Base-by-base conservation (phyloP, 768 basidiomycete genomes). In the Agaricus sinodeliciosus region DNA sequence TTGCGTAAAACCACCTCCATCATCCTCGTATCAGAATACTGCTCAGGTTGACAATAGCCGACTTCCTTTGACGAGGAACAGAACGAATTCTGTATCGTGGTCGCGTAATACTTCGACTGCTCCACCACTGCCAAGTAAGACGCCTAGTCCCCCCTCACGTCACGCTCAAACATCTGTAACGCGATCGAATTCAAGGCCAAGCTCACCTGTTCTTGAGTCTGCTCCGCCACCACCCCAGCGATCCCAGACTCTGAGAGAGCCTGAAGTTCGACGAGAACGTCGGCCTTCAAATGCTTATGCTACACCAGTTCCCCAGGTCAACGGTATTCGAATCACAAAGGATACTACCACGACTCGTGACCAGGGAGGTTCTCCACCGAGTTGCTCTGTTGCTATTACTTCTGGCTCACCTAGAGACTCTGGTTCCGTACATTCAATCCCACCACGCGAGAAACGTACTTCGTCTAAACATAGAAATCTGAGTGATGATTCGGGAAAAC, bases 51-150 rank as follows among this genome's bases (percentile, higher is more conserved):
- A 25, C 1, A 44, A 46, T 18, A 45, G 36, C 27, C 36, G 44
- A 19, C 16, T 35, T 5, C 37, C 49, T 43, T 12, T 25, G 16
- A 41, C 52, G 18, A 47, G 52, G 39, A 11, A n/a, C 9, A 54
- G 52, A 37, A 28, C 52, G 18, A 54, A 54, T 34, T 54, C 52
- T 22, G 52, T 44, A 13, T 41, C 52, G 34, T 54, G 52, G 52
- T 47, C 52, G 37, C 45, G 52, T 34, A 22, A 40, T 37, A 36
- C 51, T 31, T 39, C 44, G 18, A 16, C 37, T 15, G 37, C 26
- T 25, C 42, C 42, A 44, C 16, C 16, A 18, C 34, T 22, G 22
- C 22, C 46, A 5, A 54, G 28, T 26, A 48, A 54, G 25, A 25
- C 52, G 3, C 45, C 45, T 16, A 54, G 52, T 22, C 52, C 45